A percentile compares a stretch with the other conserved stretches of the same genome.
phyloP scores from a whole-genome alignment of 108 stramenopile genomes.

The Nitzschia putrida region DNA sequence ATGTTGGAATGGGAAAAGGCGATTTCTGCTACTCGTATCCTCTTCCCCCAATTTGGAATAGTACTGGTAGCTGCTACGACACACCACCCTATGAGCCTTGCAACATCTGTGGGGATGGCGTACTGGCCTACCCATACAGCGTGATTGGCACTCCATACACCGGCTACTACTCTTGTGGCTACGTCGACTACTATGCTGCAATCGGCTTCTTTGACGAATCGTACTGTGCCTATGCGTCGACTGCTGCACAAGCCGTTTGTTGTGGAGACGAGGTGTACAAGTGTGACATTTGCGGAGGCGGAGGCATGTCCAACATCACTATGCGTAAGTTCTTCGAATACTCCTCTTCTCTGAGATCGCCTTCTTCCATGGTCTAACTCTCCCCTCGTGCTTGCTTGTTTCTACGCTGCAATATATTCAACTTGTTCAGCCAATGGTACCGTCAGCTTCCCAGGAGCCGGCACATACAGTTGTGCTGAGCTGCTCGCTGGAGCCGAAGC shows the following conservation, averaged over 20 bases:
- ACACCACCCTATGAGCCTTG: background rate
- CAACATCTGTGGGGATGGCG: background rate
- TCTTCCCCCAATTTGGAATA: background rate
- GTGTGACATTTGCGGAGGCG: conserved; percentile 6
- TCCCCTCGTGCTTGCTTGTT: background rate
- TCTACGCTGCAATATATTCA: background rate
- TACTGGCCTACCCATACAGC: background rate
- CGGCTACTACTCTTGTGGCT: conserved; percentile 9
- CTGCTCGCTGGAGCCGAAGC: background rate
- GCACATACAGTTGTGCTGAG: background rate
- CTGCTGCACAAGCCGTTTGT: background rate
- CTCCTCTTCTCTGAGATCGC: background rate
- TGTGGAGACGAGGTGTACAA: background rate
- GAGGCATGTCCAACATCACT: background rate
- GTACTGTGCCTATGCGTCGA: background rate
- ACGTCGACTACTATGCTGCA: background rate
- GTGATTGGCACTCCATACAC: background rate
- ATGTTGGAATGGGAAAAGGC: background rate
- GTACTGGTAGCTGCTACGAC: background rate
- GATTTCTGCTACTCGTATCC: background rate
- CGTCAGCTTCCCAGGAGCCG: conserved; percentile 5
- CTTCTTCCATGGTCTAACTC: background rate
- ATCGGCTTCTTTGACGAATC: background rate
- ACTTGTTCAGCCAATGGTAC: background rate
- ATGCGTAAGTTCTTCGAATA: background rate